phyloP scores from a whole-genome alignment of 768 basidiomycete genomes.

The Tremella mesenterica region DNA sequence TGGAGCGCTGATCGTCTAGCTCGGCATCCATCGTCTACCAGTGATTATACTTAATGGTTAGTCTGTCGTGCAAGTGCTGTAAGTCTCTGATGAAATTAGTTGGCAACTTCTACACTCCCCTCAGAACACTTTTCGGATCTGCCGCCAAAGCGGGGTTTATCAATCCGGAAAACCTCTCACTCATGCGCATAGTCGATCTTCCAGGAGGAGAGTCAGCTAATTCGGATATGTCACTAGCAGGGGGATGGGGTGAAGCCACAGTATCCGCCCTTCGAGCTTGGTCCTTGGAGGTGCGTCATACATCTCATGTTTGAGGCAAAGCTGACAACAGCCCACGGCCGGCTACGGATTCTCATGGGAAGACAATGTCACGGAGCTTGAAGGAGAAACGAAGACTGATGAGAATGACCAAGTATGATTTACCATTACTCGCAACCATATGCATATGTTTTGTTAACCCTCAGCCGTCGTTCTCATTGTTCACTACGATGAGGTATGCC shows the following conservation, averaged over 20 bases:
- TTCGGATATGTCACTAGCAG: slow-evolving; percentile 14
- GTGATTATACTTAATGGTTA: slow-evolving; percentile 68
- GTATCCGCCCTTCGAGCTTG: slow-evolving; percentile 35
- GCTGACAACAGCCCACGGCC: slow-evolving; percentile 16
- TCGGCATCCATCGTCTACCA: slow-evolving; percentile 50
- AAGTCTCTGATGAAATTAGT: slow-evolving; percentile 48
- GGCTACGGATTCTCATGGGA: slow-evolving; percentile 34
- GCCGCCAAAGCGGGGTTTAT: slow-evolving; percentile 70
- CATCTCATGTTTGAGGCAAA: neutral
- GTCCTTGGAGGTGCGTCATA: slow-evolving; percentile 28
- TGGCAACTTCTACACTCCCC: slow-evolving; percentile 67
- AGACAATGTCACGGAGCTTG: no score
- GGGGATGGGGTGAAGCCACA: slow-evolving; percentile 38
- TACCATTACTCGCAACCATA: slow-evolving; percentile 6
- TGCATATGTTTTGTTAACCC: neutral
- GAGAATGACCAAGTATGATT: slow-evolving; percentile 2
- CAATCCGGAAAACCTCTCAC: slow-evolving; percentile 51
- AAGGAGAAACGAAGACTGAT: no score
- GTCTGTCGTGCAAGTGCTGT: slow-evolving; percentile 5
- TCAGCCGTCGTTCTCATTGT: slow-evolving; percentile 10
- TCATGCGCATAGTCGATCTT: slow-evolving; percentile 65
- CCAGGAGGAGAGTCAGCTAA: slow-evolving; percentile 22
- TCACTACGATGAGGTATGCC: slow-evolving; percentile 36
- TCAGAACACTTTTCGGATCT: slow-evolving; percentile 64
- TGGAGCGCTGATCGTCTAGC: slow-evolving; percentile 9